Conservation (phyloP, 352 stramenopile genomes). For the Pythium rhizo-oryzae region DNA sequence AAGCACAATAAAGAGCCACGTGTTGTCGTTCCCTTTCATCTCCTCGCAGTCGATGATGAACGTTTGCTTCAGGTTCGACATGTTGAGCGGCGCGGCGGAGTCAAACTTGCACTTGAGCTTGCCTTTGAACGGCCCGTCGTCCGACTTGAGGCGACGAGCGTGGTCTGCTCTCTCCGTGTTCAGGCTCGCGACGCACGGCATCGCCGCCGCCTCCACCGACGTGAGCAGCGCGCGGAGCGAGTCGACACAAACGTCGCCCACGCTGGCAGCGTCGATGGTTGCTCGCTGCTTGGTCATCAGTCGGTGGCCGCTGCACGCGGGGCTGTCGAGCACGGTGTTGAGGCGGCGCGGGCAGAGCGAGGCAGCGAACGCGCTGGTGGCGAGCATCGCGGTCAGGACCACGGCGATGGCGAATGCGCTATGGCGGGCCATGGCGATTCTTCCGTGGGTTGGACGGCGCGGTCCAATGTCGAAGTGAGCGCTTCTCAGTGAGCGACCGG, state of each 20-base stretch:
- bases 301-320: neutral
- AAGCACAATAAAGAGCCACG: too few relatives aligned
- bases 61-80: neutral
- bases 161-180: too few relatives aligned
- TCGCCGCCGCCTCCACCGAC: neutral
- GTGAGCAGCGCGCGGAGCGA: neutral
- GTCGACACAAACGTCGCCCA: neutral
- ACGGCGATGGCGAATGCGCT: too few relatives aligned
- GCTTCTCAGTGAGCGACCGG: too few relatives aligned
- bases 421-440: too few relatives aligned
- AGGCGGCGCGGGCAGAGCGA: too few relatives aligned
- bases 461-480: too few relatives aligned
- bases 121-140: neutral
- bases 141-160: neutral
- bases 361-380: too few relatives aligned
- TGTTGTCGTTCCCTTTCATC: too few relatives aligned
- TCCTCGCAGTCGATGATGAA: neutral
- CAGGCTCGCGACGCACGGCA: neutral
- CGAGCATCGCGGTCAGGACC: too few relatives aligned
- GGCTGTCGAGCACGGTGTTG: too few relatives aligned
- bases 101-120: conserved; percentile 3
- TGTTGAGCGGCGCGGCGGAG: neutral
- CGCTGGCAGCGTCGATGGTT: neutral
- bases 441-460: too few relatives aligned
- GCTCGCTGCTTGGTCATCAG: neutral